A percentile compares a stretch with the other conserved stretches of the same genome.
phyloP scores from a whole-genome alignment of 345 rosid genomes.

The Salix udensis region DNA sequence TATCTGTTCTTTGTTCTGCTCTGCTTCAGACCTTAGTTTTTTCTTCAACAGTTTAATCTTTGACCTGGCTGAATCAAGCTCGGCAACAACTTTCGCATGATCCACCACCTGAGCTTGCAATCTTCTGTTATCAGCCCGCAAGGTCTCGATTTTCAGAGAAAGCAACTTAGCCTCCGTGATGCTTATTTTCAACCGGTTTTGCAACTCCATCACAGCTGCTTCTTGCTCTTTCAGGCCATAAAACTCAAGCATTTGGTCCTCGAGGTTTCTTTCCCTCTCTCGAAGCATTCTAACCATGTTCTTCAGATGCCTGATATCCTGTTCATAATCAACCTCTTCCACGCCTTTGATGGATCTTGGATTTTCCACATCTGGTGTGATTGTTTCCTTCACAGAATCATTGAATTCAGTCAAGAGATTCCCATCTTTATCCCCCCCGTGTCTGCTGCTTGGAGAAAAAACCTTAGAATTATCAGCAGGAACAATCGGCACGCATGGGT shows the following conservation, averaged over 20 bases:
- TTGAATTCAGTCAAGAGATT: slow-evolving; percentile 55
- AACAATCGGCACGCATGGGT: slow-evolving; percentile 15
- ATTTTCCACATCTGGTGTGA: slow-evolving; percentile 33
- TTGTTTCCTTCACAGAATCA: slow-evolving; percentile 44
- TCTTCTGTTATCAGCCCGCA: slow-evolving; percentile 60
- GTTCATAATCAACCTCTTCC: slow-evolving; percentile 49
- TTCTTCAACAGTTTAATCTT: slow-evolving; percentile 56
- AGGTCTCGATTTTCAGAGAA: slow-evolving; percentile 62
- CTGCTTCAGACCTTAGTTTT: slow-evolving; percentile 62
- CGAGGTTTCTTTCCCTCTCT: slow-evolving; percentile 74
- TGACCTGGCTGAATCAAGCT: slow-evolving; percentile 57
- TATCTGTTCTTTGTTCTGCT: slow-evolving; percentile 67
- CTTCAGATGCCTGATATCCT: slow-evolving; percentile 57
- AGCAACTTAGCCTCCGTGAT: slow-evolving; percentile 70
- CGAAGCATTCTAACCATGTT: slow-evolving; percentile 50
- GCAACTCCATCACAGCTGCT: slow-evolving; percentile 62
- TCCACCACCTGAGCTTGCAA: slow-evolving; percentile 56
- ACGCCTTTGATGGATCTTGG: slow-evolving; percentile 37
- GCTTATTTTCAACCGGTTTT: slow-evolving; percentile 69
- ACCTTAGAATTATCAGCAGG: slow-evolving; percentile 24
- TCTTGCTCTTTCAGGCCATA: slow-evolving; percentile 87
- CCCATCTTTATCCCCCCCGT: slow-evolving; percentile 38
- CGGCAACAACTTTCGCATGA: slow-evolving; percentile 43
- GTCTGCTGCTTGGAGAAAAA: slow-evolving; percentile 38
- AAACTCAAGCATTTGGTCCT: slow-evolving; percentile 68